Conservation (phyloP, 306 rosid species). For the Cajanus cajan region DNA sequence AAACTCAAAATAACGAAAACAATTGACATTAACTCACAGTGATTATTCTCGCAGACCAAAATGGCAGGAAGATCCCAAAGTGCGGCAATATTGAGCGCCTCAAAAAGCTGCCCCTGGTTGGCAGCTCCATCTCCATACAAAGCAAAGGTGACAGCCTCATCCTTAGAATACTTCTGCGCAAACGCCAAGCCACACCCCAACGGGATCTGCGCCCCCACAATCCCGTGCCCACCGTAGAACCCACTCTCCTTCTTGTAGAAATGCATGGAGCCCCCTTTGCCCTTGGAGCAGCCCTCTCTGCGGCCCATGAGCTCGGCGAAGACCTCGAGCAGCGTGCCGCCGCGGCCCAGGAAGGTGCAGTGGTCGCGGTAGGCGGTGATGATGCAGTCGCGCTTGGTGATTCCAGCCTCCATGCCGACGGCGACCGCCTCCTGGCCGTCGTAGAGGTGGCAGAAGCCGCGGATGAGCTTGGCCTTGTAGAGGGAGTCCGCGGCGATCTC, state of each 20-base stretch:
- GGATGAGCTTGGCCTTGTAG: slow-evolving; percentile 87
- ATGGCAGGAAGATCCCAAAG: slow-evolving; percentile 95
- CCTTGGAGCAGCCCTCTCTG: slow-evolving; percentile 66
- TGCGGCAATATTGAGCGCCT: slow-evolving; percentile 88
- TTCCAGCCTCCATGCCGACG: slow-evolving; percentile 84
- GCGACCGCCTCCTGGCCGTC: slow-evolving; percentile 96
- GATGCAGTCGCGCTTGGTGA: slow-evolving; percentile 63
- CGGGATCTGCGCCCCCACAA: slow-evolving; percentile 93
- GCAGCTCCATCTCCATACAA: slow-evolving; percentile 95
- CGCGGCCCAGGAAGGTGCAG: slow-evolving; percentile 75
- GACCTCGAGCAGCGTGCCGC: slow-evolving; percentile 60
- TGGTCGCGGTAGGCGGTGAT: slow-evolving; percentile 91
- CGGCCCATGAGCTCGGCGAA: slow-evolving; percentile 89
- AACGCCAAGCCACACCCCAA: slow-evolving; percentile 89
- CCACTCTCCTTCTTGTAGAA: slow-evolving; percentile 72
- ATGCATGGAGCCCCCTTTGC: slow-evolving; percentile 97
- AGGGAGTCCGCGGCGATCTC: slow-evolving; percentile 97
- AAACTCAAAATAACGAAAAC: not conserved
- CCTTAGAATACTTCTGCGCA: slow-evolving; percentile 79
- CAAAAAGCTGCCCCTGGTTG: slow-evolving; percentile 90
- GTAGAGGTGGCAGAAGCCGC: slow-evolving; percentile 93
- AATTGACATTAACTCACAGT: slow-evolving; percentile 50
- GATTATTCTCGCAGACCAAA: slow-evolving; percentile 97
- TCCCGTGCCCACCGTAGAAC: slow-evolving; percentile 90
- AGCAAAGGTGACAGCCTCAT: slow-evolving; percentile 70